Base-by-base conservation (phyloP, 2,329 filamentous ascomycete genomes). In the Aureobasidium sp. region DNA sequence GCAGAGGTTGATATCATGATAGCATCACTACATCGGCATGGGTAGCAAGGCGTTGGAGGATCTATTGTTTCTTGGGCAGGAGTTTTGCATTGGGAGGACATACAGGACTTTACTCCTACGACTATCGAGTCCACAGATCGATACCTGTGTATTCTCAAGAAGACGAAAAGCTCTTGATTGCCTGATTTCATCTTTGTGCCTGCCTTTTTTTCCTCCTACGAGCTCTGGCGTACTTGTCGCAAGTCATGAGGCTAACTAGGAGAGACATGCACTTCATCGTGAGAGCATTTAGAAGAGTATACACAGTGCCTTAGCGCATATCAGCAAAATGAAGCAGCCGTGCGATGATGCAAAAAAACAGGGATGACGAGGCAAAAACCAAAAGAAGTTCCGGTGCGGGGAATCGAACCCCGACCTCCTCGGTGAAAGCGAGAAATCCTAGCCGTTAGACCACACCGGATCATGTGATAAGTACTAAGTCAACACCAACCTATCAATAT, bases 341-440 rank as follows among this genome's bases (percentile, higher is more conserved):
- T 39, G 14, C 11, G 15, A 2, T 17, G 36, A 39, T 39, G 15
- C 36, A 39, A 39, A 39, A 39, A 39, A 37, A 44, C 22, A 44
- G 20, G 22, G 17, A 41, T 9, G 17, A 22, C 11, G 44, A 11
- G n/a, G 37, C 5, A 53, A 37, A 22, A 14, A 8, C 57, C 39
- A 62, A 59, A 62, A 25, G 11, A 45, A 2, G 51, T 66, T 66
- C 65, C 65, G 64, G 55, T 62, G 57, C 65, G 65, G 65, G 65
- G 65, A 66, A 65, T 66, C 64, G 65, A 66, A 66, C 65, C 65
- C 65, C 65, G 65, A 64, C 65, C 65, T 66, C 62, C 56, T 65
- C 64, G 64, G 64, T 65, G 64, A 65, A 63, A 65, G 64, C 64
- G 64, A 65, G 48, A 65, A 65, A 65, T 65, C 64, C 64, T 65